Percentiles rank a stretch among this genome's conserved stretches.
Conservation (phyloP, 257 asterid species). For the Nicotiana attenuata region DNA sequence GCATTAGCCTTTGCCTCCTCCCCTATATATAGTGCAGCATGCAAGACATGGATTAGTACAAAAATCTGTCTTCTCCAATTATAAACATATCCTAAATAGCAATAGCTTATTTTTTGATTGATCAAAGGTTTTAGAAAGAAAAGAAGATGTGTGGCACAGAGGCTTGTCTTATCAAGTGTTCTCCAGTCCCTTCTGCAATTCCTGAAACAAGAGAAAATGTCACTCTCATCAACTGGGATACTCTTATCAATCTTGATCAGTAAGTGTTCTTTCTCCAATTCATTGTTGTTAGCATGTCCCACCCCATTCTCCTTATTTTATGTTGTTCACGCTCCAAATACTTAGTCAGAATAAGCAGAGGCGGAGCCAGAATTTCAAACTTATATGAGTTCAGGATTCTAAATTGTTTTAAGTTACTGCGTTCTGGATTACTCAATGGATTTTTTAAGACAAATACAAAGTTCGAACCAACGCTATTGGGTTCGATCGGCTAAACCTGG, state of each 20-base stretch:
- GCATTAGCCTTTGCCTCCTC: background rate
- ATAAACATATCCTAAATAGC: background rate
- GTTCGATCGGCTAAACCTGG: too few species aligned
- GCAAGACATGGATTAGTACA: background rate
- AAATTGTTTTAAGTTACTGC: too few species aligned
- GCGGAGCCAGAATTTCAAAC: too few species aligned
- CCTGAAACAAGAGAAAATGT: slow-evolving; percentile 16
- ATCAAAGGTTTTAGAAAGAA: background rate
- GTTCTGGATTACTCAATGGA: too few species aligned
- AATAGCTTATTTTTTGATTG: background rate
- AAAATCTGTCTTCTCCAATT: background rate
- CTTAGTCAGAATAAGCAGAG: too few species aligned
- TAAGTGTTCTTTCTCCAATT: slow-evolving; percentile 18
- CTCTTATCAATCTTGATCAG: slow-evolving; percentile 60
- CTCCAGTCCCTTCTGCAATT: slow-evolving; percentile 5
- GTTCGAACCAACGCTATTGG: too few species aligned
- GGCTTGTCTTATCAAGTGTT: slow-evolving; percentile 16
- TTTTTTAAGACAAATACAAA: too few species aligned
- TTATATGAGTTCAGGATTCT: too few species aligned
- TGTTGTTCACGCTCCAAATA: background rate
- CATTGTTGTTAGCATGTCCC: background rate
- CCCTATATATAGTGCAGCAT: background rate
- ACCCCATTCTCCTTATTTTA: background rate
- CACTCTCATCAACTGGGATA: background rate
- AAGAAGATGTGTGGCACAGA: slow-evolving; percentile 42